Evolutionary conservation across 768 basidiomycete species (phyloP).

Genomic region (Boletus reticuloceps): DNA sequence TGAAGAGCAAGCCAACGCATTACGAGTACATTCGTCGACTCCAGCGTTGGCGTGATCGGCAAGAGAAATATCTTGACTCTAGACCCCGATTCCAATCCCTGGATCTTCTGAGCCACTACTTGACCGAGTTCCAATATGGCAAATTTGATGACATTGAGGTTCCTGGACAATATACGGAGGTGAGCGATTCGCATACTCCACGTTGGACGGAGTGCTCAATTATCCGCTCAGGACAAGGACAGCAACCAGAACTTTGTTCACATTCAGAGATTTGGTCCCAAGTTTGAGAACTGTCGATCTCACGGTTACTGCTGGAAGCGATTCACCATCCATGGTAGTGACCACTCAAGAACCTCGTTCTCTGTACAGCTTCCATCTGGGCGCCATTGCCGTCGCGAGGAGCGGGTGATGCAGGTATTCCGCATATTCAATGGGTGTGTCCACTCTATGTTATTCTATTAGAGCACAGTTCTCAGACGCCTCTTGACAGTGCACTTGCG

Average conservation of each 20-base stretch:
- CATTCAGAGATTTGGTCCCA: conserved; percentile 87
- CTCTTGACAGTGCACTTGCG: conserved; percentile 60
- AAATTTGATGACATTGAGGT: conserved; percentile 98
- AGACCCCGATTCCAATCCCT: conserved; percentile 82
- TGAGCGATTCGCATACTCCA: conserved; percentile 28
- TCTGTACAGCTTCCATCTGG: conserved; percentile 86
- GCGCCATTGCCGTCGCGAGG: conserved; percentile 86
- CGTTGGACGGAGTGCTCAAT: conserved; percentile 1
- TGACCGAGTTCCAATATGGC: conserved; percentile 96
- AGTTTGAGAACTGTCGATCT: conserved; percentile 86
- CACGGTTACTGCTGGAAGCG: conserved; percentile 87
- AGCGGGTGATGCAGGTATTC: conserved; percentile 87
- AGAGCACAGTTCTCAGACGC: neutral
- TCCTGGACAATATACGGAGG: conserved; percentile 98
- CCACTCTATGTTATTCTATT: neutral
- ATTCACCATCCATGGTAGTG: conserved; percentile 86
- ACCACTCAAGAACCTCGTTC: conserved; percentile 88
- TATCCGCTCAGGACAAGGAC: conserved; percentile 77
- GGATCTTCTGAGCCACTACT: conserved; percentile 84
- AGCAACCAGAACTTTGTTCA: conserved; percentile 87
- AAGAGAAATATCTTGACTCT: conserved; percentile 79
- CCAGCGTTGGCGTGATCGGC: conserved; percentile 91
- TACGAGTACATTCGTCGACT: conserved; percentile 86
- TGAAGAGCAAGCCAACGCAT: conserved; percentile 72
- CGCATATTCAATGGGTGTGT: conserved; percentile 90